Evolutionary conservation across 352 stramenopile genomes (phyloP), one percentile per base, ranked within the genome.

Genomic region (Pythium pyrilobum): DNA sequence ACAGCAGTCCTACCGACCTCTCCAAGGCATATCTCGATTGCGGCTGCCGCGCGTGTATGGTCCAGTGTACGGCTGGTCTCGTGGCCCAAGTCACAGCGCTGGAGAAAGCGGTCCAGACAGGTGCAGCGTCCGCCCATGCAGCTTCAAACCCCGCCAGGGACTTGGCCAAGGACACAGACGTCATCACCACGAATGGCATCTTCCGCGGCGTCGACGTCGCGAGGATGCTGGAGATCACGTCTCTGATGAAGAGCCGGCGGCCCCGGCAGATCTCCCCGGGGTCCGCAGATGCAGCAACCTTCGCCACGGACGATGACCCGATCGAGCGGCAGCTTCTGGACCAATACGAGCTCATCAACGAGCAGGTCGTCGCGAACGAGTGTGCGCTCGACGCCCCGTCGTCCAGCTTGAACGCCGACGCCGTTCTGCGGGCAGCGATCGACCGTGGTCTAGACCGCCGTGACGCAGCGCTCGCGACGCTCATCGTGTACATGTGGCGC

Each of bases 391-490:
- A 66, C 32, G 56, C 68, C 37, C 55, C 51, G 59, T 31, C 68
- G 13, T 29, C 24, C 52, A 56, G 62, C 36, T 49, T 76, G 18
- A 53, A 65, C 21, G 67, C 75, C 50, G 59, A 77, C 25, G 47
- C 71, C 31, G 69, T 76, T 31, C 42, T 85, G 12, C 56, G 71
- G 15, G 44, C 20, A 15, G 54, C 53, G 15, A 74, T 87, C 29
- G 44, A 61, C 40, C 28, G 43, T 4, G 66, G 81, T 28, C 69
- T 69, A 28, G 49, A 34, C 29, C 53, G 64, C 20, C 63, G 69
- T 6, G 68, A 85, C 55, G 62, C 67, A 18, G 67, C 64, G 25
- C 52, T 81, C 8, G 72, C 77, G 3, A 59, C 70, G 56, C 46
- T 85, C 3, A 71, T 68, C 6, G 66, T 60, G 21, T 69, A 75